Base-by-base conservation (phyloP, 2,329 filamentous ascomycete species). In the Cladosporium cucumerinum region DNA sequence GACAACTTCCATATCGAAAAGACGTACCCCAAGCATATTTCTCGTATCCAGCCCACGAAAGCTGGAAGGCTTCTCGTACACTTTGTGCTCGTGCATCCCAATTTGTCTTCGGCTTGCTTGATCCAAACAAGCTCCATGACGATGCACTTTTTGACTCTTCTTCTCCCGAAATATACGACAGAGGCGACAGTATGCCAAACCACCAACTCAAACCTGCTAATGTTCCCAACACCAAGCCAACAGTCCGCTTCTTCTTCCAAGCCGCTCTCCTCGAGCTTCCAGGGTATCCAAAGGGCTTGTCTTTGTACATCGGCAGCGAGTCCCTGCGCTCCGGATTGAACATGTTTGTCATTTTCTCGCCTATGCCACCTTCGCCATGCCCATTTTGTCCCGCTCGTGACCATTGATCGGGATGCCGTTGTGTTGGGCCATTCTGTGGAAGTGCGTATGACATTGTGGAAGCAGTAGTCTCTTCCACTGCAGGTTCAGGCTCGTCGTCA, bases 31-130 rank as follows among this genome's bases (percentile, higher is more conserved):
- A 99, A 30, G 90, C 95, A 80, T 98, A 89, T 73, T 91, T 87
- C 76, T 93, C 90, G 77, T 99, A 99, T 8, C 90, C 90, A 75
- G 93, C 89, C 91, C 93, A 99, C 75, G 93, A 97, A 69, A 95
- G 80, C 77, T 90, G 86, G 78, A 99, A 98, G 21, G 91, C 93
- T 75, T 97, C 91, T 66, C 90, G 91, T 3, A 99, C 95, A 69
- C 85, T 86, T 70, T 96, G 87, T 72, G 91, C 86, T 74, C 94
- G 86, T 70, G 86, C 84, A 32, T 86, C 78, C 95, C 95, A 99
- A 75, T 97, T 86, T 2, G 87, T 82, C 26, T 61, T 62, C 49
- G 57, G 28, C 57, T 61, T 54, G 55, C 48, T 70, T 57, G 51
- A 61, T 86, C 73, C 87, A 89, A 66, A 80, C 81, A 86, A 86